These are phyloP conservation scores for Trypanosoma congolense DNA, from an alignment of 208 protist species.

Conservation along the genomic window DNA sequence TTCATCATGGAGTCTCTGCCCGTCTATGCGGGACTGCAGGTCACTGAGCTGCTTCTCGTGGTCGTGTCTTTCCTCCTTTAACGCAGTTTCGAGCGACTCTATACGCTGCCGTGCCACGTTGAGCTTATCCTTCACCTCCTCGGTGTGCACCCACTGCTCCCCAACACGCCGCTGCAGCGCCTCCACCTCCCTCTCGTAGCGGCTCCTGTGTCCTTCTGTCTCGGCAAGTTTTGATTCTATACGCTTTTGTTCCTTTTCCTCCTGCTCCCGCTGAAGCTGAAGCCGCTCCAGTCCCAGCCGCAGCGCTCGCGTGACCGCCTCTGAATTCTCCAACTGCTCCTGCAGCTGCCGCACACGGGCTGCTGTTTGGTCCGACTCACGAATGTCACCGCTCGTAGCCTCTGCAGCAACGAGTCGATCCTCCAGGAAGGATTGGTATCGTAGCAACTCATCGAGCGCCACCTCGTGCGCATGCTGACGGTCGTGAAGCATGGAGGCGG, in stretches of 20 bases:
- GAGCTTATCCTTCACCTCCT: not conserved
- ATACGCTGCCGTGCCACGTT: not conserved
- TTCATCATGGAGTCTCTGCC: not conserved
- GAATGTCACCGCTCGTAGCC: not conserved
- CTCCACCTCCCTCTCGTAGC: not conserved
- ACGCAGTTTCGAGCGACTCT: not conserved
- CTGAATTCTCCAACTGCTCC: slow-evolving; percentile 1
- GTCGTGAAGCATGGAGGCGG: slow-evolving; percentile 15
- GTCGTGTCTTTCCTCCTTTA: not conserved
- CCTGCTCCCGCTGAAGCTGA: not conserved
- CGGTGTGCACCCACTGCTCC: not conserved
- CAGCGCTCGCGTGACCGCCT: not conserved
- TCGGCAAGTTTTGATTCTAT: not conserved
- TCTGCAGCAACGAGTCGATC: slow-evolving; percentile 7
- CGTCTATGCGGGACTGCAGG: not conserved
- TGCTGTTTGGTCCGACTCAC: not conserved
- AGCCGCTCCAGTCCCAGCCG: not conserved
- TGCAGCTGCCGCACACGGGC: not conserved
- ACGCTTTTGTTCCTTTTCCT: not conserved
- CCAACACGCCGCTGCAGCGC: not conserved
- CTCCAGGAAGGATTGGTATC: slow-evolving; percentile 20
- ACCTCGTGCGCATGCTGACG: slow-evolving; percentile 12
- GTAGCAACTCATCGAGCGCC: slow-evolving; percentile 15
- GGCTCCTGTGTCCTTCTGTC: not conserved
- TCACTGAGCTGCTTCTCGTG: not conserved